phyloP scores from a whole-genome alignment of 2,329 filamentous ascomycete species.

The Seiridium cupressi region DNA sequence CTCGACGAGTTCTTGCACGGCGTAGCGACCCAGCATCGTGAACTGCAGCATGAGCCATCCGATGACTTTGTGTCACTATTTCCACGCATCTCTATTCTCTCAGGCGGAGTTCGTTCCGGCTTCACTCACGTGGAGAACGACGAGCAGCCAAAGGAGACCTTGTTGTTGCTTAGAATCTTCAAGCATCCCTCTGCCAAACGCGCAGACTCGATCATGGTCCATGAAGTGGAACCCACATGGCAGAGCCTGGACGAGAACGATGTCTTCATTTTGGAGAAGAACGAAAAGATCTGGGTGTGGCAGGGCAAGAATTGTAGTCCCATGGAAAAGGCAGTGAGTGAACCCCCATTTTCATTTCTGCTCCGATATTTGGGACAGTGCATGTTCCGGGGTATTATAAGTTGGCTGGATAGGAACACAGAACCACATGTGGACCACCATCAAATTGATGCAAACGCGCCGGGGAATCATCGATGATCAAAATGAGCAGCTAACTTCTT shows the following conservation, averaged over 20 bases:
- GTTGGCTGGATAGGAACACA: too few relatives aligned
- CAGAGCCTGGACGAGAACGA: slow-evolving; percentile 62
- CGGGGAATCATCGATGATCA: too few relatives aligned
- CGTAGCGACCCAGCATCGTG: slow-evolving; percentile 62
- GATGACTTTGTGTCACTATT: slow-evolving; percentile 61
- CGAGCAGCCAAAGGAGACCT: slow-evolving; percentile 37
- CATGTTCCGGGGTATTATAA: too few relatives aligned
- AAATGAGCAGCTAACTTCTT: too few relatives aligned
- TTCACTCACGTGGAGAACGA: slow-evolving; percentile 60
- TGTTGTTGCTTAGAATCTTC: slow-evolving; percentile 61
- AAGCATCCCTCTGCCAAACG: slow-evolving; percentile 51
- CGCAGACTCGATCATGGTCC: slow-evolving; percentile 53
- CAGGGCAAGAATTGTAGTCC: slow-evolving; percentile 64
- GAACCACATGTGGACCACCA: too few relatives aligned
- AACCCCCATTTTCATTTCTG: too few relatives aligned
- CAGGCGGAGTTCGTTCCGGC: slow-evolving; percentile 60
- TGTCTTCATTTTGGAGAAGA: slow-evolving; percentile 63
- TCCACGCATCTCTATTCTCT: slow-evolving; percentile 56
- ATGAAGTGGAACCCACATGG: slow-evolving; percentile 63
- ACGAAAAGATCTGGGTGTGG: slow-evolving; percentile 68
- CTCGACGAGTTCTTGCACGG: slow-evolving; percentile 66
- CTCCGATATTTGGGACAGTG: too few relatives aligned
- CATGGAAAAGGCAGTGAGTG: slow-evolving; percentile 58
- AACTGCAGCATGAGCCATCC: slow-evolving; percentile 58
- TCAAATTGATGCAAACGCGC: too few relatives aligned